Base-by-base conservation (phyloP, 2,329 filamentous ascomycete species). In the Zymoseptoria tritici region DNA sequence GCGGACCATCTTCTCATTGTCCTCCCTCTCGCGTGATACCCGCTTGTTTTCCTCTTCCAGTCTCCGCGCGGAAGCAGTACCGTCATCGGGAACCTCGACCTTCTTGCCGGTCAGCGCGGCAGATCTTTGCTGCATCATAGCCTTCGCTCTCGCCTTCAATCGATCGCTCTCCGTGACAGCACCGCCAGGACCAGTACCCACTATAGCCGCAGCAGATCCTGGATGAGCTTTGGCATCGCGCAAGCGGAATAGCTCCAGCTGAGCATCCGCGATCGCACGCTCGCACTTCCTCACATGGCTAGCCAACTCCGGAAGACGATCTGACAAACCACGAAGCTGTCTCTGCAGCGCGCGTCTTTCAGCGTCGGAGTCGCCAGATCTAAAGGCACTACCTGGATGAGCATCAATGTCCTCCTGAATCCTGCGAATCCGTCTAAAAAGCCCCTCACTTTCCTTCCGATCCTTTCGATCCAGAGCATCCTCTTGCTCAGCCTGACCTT, bases 91-190 rank as follows among this genome's bases (percentile, higher is more conserved):
- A 2, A 79, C 74, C 46, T 90, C 85, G 53, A 86, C 80, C 51
- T 87, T 78, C 74, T 88, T 91, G 59, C 94, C 94, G 21, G 91
- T 91, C 64, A 99, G 78, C 19, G 94, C 93, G 58, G 94, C 94
- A 66, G 94, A 92, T 61, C 94, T 88, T 70, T 96, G 92, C 77
- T 97, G 93, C 94, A 99, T 99, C 86, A 97, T 96, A 49, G 93
- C 93, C 77, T 92, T 96, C 31, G 94, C 93, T 67, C 92, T 86
- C 42, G 94, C 94, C 79, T 97, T 97, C 66, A 97, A 84, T 57
- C 93, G 86, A 76, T 99, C 94, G 3, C 91, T 89, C 75, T 99
- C 94, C 0, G 94, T 99, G 50, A 99, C 85, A 52, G 85, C 78
- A 56, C 94, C 94, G 51, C 93, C 93, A 60, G 92, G 93, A 9